Evolutionary conservation across 1,139 yeast species (phyloP).

Genomic region (Debaryomyces psychrophilus): DNA sequence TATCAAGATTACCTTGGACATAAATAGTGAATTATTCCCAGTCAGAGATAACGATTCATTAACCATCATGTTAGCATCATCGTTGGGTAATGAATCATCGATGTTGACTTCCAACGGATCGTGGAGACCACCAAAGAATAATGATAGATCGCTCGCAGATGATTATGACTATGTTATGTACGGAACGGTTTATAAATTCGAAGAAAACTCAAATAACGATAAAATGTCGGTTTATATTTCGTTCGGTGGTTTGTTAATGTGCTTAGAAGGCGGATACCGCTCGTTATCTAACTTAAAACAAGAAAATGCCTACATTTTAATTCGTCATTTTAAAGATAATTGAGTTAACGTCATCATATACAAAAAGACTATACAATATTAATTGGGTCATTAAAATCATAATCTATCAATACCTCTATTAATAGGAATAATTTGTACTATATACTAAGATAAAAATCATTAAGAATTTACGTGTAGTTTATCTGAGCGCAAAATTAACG

Average conservation of each 20-base stretch:
- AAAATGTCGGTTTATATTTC: conserved; percentile 87
- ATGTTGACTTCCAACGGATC: conserved; percentile 65
- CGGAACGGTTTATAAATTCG: conserved; percentile 96
- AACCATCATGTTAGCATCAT: conserved; percentile 85
- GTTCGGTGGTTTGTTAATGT: conserved; percentile 92
- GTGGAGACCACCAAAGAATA: conserved; percentile 91
- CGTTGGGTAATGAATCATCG: conserved; percentile 63
- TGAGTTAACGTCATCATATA: conserved; percentile 17
- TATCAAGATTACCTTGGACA: conserved; percentile 83
- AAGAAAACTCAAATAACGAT: conserved; percentile 77
- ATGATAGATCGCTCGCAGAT: conserved; percentile 86
- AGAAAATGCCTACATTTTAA: conserved; percentile 87
- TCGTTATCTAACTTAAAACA: conserved; percentile 87
- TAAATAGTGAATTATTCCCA: conserved; percentile 92
- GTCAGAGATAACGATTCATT: conserved; percentile 75
- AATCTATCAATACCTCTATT: not conserved
- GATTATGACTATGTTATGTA: conserved; percentile 98
- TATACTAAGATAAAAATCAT: conserved; percentile 6
- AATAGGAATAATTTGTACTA: conserved; percentile 9
- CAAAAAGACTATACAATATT: not conserved
- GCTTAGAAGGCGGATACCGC: conserved; percentile 94
- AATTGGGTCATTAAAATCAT: not conserved
- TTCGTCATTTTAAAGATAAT: conserved; percentile 67
- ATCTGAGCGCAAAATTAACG: conserved; percentile 5
- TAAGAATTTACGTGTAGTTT: conserved; percentile 3